phyloP scores from a whole-genome alignment of 176 grass and related monocot species.

The Themeda triandra region DNA sequence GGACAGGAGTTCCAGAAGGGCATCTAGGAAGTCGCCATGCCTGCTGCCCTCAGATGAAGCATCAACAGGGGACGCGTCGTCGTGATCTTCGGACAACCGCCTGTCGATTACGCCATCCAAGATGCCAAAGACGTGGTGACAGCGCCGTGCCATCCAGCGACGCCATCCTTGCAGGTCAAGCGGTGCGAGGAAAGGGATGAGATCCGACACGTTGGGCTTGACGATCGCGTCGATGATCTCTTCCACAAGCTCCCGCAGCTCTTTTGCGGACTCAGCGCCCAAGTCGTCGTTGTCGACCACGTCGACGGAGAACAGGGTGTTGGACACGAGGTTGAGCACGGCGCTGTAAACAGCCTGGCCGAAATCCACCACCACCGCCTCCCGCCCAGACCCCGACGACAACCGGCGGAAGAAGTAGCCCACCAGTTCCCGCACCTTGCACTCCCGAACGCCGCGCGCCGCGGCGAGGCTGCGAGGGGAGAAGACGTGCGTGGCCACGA shows the following conservation, averaged over 20 bases:
- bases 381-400: not conserved
- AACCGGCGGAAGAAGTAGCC: not conserved
- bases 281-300: conserved; percentile 1
- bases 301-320: conserved; percentile 29
- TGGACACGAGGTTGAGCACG: conserved; percentile 34
- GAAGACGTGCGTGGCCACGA: conserved; percentile 32
- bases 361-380: not conserved
- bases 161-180: conserved; percentile 44
- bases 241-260: conserved; percentile 3
- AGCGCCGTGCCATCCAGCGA: not conserved
- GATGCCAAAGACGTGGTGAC: not conserved
- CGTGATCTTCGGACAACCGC: not conserved
- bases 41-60: not conserved
- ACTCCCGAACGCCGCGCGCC: not conserved
- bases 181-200: conserved; percentile 23
- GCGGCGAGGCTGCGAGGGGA: conserved; percentile 25
- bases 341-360: conserved; percentile 2
- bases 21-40: conserved; percentile 34
- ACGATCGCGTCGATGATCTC: not conserved
- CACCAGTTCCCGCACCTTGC: conserved; percentile 30
- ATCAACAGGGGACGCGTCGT: not conserved
- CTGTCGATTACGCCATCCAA: conserved; percentile 24
- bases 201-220: conserved; percentile 42
- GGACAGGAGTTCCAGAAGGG: conserved; percentile 21
- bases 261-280: not conserved